phyloP scores from a whole-genome alignment of 106 monocot species.

The Posidonia australis region DNA sequence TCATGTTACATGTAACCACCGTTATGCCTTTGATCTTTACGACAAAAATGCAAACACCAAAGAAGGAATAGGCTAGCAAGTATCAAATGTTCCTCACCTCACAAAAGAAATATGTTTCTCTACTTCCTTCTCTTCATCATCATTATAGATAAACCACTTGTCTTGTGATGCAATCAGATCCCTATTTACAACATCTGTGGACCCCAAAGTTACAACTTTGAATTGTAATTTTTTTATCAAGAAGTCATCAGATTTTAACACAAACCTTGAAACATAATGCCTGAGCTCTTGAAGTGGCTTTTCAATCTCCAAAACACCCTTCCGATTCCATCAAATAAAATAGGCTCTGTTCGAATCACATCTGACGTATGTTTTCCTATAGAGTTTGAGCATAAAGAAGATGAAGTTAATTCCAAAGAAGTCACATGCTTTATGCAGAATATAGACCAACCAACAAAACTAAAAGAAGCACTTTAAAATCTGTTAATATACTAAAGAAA shows the following conservation, averaged over 20 bases:
- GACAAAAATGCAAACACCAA: too few species aligned
- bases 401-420: not conserved
- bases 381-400: not conserved
- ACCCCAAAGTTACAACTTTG: not conserved
- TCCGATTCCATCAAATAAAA: slow-evolving; percentile 1
- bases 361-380: not conserved
- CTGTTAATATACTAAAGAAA: not conserved
- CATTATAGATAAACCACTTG: not conserved
- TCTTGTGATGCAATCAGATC: not conserved
- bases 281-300: not conserved
- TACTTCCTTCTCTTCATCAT: not conserved
- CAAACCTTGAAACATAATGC: slow-evolving; percentile 1
- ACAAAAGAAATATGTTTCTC: slow-evolving; percentile 1
- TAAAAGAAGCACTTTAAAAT: not conserved
- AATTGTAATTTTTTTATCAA: not conserved
- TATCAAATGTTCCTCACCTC: too few species aligned
- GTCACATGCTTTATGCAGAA: not conserved
- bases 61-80: too few species aligned
- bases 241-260: not conserved
- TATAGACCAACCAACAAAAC: too few species aligned
- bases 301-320: slow-evolving; percentile 3
- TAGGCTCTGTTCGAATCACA: not conserved
- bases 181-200: slow-evolving; percentile 1
- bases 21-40: too few species aligned
- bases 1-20: too few species aligned